These are phyloP conservation scores for Schizosaccharomyces pombe DNA, from an alignment of 805 yeast species.

Conservation along the genomic window ASM294v3 CU329670.1:1378001-1378500, in stretches of 20 bases:
- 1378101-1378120: constrained; percentile 7
- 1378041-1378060: constrained; percentile 8
- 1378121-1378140: constrained; percentile 12
- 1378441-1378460: too few relatives aligned
- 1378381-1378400: too few relatives aligned
- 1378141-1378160: constrained; percentile 7
- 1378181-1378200: background rate
- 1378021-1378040: constrained; percentile 6
- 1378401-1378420: too few relatives aligned
- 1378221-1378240: constrained; percentile 1
- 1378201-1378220: background rate
- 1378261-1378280: too few relatives aligned
- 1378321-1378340: too few relatives aligned
- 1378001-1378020: constrained; percentile 8
- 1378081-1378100: constrained; percentile 10
- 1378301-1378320: too few relatives aligned
- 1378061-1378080: constrained; percentile 11
- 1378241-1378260: background rate
- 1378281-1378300: too few relatives aligned
- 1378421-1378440: too few relatives aligned
- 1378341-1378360: too few relatives aligned
- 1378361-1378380: too few relatives aligned
- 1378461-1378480: too few relatives aligned
- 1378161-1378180: constrained; percentile 2
- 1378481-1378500: too few relatives aligned